Base-by-base conservation (phyloP, 2,329 filamentous ascomycete genomes). In the Ophiostoma novo-ulmi region DNA sequence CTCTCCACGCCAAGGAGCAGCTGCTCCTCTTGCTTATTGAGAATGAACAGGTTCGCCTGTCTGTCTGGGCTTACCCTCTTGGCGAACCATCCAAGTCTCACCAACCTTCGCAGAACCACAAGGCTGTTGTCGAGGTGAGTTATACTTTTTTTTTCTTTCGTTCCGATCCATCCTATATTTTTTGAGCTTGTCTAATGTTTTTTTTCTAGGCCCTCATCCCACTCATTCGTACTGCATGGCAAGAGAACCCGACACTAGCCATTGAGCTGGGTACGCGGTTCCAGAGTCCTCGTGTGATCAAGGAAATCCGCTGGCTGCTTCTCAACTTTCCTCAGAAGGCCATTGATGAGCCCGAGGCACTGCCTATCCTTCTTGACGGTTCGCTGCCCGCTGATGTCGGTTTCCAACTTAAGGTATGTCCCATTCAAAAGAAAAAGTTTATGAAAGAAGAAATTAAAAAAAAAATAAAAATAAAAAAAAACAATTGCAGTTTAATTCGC, bases 61-160 rank as follows among this genome's bases (percentile, higher is more conserved):
- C 85, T 63, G 95, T 99, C 7, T 99, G 96, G 96, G 86, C 97
- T 44, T 90, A 89, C 76, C 96, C 95, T 1, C 81, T 97, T 48
- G 81, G 97, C 72, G 87, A 90, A 65, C 84, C 88, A 1, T 36
- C 36, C 22, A 80, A 74, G 72, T 75, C 75, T 41, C 81, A 36
- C 20, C 52, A 48, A 22, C 79, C 79, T 73, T 83, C 82, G 31
- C 80, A 82, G 70, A 73, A 79, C 65, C 79, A 79, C 74, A 84
- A 83, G 77, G 76, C 78, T 13, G 69, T 76, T 38, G 73, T 71
- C 1, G 68, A 70, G 20, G 82, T 58, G n/a, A 13, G 52, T 58
- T 17, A 20, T 39, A 48, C 20, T 48, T 20, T 48, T n/a, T 48
- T n/a, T 48, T n/a, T n/a, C 14, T 13, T 6, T n/a, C 39, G 14